A percentile compares a stretch with the other conserved stretches of the same genome.
Evolutionary conservation across 805 yeast species (phyloP).

Genomic region (baker's yeast (Saccharomyces cerevisiae)): DNA sequence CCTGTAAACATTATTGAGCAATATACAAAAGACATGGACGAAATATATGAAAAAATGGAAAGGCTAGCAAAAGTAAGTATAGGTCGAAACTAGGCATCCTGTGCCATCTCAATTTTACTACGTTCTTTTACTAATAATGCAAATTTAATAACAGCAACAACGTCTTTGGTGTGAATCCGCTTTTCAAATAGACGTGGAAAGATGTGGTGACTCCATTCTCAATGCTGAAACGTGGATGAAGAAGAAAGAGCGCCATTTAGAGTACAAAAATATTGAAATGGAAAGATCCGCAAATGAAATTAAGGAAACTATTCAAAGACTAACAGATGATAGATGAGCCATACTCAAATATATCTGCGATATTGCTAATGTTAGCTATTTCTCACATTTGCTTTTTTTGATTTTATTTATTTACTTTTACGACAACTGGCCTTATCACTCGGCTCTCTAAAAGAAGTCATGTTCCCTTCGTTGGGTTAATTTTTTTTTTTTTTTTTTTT

Average conservation of each 20-base stretch:
- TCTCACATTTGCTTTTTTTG: too few relatives aligned
- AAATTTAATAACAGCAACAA: constrained; percentile 10
- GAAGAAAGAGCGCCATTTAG: constrained; percentile 19
- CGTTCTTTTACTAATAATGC: neutral
- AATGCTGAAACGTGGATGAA: constrained; percentile 26
- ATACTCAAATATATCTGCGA: neutral
- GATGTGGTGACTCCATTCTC: constrained; percentile 19
- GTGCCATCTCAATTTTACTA: neutral
- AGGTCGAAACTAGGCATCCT: neutral
- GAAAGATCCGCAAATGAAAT: constrained; percentile 23
- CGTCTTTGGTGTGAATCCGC: constrained; percentile 31
- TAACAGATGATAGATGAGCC: constrained; percentile 7
- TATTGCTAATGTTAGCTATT: neutral
- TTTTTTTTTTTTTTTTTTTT: neutral
- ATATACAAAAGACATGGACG: constrained; percentile 23
- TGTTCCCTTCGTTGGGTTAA: neutral
- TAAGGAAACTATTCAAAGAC: constrained; percentile 20
- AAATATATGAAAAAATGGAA: constrained; percentile 16
- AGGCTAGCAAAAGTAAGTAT: constrained; percentile 17
- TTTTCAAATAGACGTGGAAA: constrained; percentile 26
- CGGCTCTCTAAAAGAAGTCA: too few relatives aligned
- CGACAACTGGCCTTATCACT: too few relatives aligned
- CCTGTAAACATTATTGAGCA: constrained; percentile 26
- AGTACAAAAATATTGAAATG: constrained; percentile 15
- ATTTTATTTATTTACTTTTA: too few relatives aligned